Conservation (phyloP, 805 yeast genomes). For the Metschnikowia peoriensis region DNA sequence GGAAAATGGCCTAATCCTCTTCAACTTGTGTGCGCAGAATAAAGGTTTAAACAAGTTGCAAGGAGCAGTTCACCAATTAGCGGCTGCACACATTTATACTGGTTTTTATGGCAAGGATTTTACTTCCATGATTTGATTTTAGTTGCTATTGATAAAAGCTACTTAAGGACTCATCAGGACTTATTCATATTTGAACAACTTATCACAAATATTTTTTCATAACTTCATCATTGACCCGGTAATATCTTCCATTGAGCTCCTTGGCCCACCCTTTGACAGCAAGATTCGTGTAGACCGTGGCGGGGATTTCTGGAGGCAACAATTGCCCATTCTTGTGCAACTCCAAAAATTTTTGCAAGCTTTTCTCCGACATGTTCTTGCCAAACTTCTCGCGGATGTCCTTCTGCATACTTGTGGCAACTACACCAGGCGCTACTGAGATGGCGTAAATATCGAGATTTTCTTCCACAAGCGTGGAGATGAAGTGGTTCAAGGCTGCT, state of each 20-base stretch:
- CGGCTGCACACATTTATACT: too few species aligned
- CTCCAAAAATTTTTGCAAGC: conserved; percentile 60
- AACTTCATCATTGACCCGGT: conserved; percentile 55
- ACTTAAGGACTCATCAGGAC: neutral
- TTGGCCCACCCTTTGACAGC: conserved; percentile 57
- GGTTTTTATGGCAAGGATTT: too few species aligned
- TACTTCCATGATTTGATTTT: too few species aligned
- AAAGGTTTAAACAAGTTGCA: too few species aligned
- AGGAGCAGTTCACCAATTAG: too few species aligned
- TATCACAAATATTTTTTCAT: conserved; percentile 6
- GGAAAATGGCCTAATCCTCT: too few species aligned
- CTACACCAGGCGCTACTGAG: conserved; percentile 93
- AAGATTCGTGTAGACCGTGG: conserved; percentile 61
- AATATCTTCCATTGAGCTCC: conserved; percentile 63
- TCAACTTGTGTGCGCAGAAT: too few species aligned
- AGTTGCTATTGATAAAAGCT: too few species aligned
- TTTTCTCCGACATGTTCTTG: conserved; percentile 56
- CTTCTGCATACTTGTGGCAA: conserved; percentile 84
- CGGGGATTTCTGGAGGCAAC: conserved; percentile 72
- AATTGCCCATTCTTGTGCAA: conserved; percentile 58
- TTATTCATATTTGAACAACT: neutral
- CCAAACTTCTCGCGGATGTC: conserved; percentile 69
- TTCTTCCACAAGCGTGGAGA: conserved; percentile 64
- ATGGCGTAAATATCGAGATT: conserved; percentile 57
- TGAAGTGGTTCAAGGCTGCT: conserved; percentile 84